Evolutionary conservation across 1,284 basidiomycete species (phyloP).

Genomic region (Peniophora sp.): DNA sequence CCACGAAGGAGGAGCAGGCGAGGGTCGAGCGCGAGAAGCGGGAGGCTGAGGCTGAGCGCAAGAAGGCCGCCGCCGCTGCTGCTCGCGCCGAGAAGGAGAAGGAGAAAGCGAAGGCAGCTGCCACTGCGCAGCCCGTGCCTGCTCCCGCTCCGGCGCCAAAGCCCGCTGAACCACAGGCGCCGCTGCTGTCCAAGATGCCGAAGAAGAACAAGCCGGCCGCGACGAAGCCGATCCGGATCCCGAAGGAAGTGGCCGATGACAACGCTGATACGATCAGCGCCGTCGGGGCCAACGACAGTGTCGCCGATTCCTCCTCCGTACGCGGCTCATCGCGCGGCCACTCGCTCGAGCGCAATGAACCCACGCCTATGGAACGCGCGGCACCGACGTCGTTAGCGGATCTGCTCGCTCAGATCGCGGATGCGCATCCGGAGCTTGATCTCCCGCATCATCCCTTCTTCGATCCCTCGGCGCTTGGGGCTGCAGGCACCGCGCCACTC

Average conservation of each 20-base stretch:
- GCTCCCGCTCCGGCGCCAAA: conserved; percentile 14
- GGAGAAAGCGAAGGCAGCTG: conserved; percentile 8
- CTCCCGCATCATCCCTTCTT: conserved; percentile 67
- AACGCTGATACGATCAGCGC: conserved; percentile 32
- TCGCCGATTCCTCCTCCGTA: conserved; percentile 32
- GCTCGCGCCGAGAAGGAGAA: conserved; percentile 8
- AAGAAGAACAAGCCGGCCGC: conserved; percentile 65
- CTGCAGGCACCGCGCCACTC: conserved; percentile 65
- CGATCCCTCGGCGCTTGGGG: conserved; percentile 58
- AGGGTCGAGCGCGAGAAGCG: conserved; percentile 20
- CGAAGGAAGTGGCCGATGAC: conserved; percentile 44
- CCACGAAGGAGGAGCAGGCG: conserved; percentile 16
- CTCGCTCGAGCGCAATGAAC: conserved; percentile 36
- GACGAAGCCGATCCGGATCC: conserved; percentile 48
- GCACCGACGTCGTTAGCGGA: conserved; percentile 46
- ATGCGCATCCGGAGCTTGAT: conserved; percentile 53
- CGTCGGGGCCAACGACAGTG: conserved; percentile 32
- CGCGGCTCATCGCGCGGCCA: conserved; percentile 47
- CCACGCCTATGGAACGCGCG: conserved; percentile 18
- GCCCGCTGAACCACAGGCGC: conserved; percentile 44
- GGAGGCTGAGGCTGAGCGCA: conserved; percentile 18
- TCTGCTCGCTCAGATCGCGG: conserved; percentile 55
- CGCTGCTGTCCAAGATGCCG: conserved; percentile 69
- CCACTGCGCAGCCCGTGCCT: conserved; percentile 2
- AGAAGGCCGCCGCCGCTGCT: conserved; percentile 21